Evolutionary conservation across 495 filamentous ascomycete genomes (phyloP), one percentile per base, ranked within the genome.

Genomic region (Thozetella sp.): DNA sequence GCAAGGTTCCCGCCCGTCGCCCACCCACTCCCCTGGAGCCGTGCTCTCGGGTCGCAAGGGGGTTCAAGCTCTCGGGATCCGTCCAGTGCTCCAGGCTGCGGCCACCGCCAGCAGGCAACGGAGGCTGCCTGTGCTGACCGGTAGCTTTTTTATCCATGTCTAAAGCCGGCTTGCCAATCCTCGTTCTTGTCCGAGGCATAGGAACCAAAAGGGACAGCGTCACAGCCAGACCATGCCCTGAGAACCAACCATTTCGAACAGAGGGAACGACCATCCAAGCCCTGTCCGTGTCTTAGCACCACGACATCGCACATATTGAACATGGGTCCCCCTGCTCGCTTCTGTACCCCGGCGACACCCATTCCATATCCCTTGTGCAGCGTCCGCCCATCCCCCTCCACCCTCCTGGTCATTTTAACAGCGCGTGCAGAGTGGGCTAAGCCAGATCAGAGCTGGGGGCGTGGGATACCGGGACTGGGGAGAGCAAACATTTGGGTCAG

Each of bases 261-360:
- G 55, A 63, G 62, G 58, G 61, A 65, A 56, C 56, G 56, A 58
- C 55, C 23, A 58, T 43, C 55, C 45, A 64, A 63, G 53, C 58
- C 63, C 66, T 50, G 27, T 64, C 43, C 51, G 64, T 61, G 61
- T 58, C 63, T 60, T 63, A 61, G 65, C 67, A 67, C 61, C 51
- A 54, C 23, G 50, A 59, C 55, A 63, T 17, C 62, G 53, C 43
- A 59, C 63, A 59, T 57, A 37, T 25, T n/a, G n/a, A 22, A 50
- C 54, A 56, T 56, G 54, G 54, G 17, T 51, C n/a, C 51, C 69
- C 65, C 57, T 60, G 63, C 24, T 48, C 50, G 51, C 25, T 20
- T 17, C 65, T 66, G 63, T 56, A 72, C 69, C 67, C 67, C 61
- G 56, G 54, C 37, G 46, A 57, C 55, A 58, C 51, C 57, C 56